Percentiles rank a stretch among this genome's conserved stretches.
phyloP scores from a whole-genome alignment of 805 yeast species.

The Pichia kluyveri region DNA sequence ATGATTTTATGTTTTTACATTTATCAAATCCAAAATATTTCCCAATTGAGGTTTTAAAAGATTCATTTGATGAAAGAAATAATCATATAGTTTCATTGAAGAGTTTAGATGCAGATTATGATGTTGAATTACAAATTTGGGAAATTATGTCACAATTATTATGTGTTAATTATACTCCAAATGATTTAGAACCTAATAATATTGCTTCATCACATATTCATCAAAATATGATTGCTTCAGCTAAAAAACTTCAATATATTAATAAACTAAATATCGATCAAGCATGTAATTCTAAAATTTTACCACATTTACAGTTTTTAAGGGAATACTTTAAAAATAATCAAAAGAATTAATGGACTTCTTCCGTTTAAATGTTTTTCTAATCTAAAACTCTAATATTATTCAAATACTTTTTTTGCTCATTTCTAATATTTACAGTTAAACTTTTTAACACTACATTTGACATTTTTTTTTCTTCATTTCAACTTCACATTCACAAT shows the following conservation, averaged over 20 bases:
- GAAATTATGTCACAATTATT: conserved; percentile 29
- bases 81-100: conserved; percentile 27
- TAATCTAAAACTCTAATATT: too few species aligned
- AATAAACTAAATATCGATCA: conserved; percentile 17
- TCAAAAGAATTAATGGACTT: not conserved
- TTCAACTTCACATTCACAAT: too few species aligned
- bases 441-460: too few species aligned
- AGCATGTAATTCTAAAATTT: conserved; percentile 25
- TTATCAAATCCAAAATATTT: conserved; percentile 48
- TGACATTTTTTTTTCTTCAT: too few species aligned
- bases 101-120: conserved; percentile 22
- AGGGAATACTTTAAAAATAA: conserved; percentile 8
- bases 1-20: conserved; percentile 40
- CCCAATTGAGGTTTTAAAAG: conserved; percentile 17
- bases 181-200: conserved; percentile 1
- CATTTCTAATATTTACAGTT: too few species aligned
- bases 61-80: conserved; percentile 4
- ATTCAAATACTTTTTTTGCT: too few species aligned
- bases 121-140: conserved; percentile 33
- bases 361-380: not conserved
- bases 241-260: conserved; percentile 21
- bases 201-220: conserved; percentile 14
- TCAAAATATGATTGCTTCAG: conserved; percentile 7
- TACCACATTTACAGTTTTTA: conserved; percentile 29
- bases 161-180: conserved; percentile 19